Percentiles rank a stretch among this genome's conserved stretches.
phyloP scores from a whole-genome alignment of 2,329 filamentous ascomycete genomes.

The Macrophomina phaseolina region DNA sequence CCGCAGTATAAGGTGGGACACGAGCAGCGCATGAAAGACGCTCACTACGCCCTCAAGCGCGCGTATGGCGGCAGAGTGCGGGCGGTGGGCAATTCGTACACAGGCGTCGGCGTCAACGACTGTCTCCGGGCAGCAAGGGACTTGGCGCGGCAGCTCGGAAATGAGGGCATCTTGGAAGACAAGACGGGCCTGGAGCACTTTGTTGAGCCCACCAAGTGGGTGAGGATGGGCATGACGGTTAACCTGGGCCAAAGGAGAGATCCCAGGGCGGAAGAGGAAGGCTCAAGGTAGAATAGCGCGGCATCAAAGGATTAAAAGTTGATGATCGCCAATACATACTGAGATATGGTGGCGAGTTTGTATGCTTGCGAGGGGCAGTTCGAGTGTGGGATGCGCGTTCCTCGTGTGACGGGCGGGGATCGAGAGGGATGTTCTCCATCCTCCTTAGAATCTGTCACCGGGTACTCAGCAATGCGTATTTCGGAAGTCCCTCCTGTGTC shows the following conservation, averaged over 20 bases:
- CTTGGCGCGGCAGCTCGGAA: conserved; percentile 50
- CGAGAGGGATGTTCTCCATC: background rate
- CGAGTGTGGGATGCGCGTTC: background rate
- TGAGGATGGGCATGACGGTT: conserved; percentile 7
- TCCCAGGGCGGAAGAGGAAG: conserved; percentile 4
- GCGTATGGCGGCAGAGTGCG: conserved; percentile 68
- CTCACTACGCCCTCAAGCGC: conserved; percentile 60
- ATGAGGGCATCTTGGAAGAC: conserved; percentile 36
- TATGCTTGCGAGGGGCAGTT: background rate
- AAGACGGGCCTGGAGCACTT: conserved; percentile 49
- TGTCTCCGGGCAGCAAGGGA: conserved; percentile 62
- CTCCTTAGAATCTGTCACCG: too few species aligned
- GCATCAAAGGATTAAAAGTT: background rate
- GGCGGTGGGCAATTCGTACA: conserved; percentile 60
- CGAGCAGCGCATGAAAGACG: conserved; percentile 62
- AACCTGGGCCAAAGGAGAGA: background rate
- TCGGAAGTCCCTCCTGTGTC: too few species aligned
- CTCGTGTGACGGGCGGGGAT: background rate
- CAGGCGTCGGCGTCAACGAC: conserved; percentile 57
- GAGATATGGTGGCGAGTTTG: background rate
- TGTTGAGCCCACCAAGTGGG: conserved; percentile 29
- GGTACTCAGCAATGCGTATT: too few species aligned
- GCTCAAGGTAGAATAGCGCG: background rate
- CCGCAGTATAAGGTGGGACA: conserved; percentile 91
- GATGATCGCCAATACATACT: background rate